A percentile compares a stretch with the other conserved stretches of the same genome.
phyloP scores from a whole-genome alignment of 306 rosid genomes.

The Vigna hirtella region DNA sequence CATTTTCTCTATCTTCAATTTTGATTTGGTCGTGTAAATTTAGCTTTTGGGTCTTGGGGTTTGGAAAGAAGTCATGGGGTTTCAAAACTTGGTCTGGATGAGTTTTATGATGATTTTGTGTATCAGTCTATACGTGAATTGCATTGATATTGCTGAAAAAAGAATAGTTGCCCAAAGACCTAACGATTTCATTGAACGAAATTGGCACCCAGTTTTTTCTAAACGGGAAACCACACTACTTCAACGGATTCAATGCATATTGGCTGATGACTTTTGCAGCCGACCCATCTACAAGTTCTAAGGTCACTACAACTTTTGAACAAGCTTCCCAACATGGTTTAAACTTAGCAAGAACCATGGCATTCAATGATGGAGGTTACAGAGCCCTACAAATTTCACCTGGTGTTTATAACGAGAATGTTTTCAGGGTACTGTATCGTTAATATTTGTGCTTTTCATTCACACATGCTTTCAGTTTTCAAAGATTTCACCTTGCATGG shows the following conservation, averaged over 20 bases:
- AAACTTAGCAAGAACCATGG: conserved; percentile 50
- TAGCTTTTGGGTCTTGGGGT: neutral
- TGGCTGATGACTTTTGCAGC: conserved; percentile 65
- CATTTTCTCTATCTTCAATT: too few relatives aligned
- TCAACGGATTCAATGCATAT: conserved; percentile 64
- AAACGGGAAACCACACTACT: conserved; percentile 43
- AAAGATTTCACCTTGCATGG: neutral
- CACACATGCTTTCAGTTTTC: neutral
- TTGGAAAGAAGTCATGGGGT: conserved; percentile 20
- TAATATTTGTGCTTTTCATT: neutral
- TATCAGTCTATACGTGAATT: conserved; percentile 19
- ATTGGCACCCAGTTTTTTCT: conserved; percentile 48
- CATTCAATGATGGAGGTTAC: conserved; percentile 50
- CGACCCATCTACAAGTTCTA: conserved; percentile 48
- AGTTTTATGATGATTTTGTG: conserved; percentile 27
- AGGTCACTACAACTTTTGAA: conserved; percentile 47
- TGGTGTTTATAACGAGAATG: conserved; percentile 40
- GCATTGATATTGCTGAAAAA: too few relatives aligned
- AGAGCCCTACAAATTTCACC: conserved; percentile 48
- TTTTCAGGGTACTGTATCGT: conserved; percentile 42
- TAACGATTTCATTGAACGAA: conserved; percentile 40
- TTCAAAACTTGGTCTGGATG: neutral
- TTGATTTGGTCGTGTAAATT: too few relatives aligned
- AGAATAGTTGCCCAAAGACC: too few relatives aligned
- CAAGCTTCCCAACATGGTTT: conserved; percentile 51